Percentiles rank a stretch among this genome's conserved stretches.
Conservation (phyloP, 176 grass and related monocot species). For the Carex scoparia region DNA sequence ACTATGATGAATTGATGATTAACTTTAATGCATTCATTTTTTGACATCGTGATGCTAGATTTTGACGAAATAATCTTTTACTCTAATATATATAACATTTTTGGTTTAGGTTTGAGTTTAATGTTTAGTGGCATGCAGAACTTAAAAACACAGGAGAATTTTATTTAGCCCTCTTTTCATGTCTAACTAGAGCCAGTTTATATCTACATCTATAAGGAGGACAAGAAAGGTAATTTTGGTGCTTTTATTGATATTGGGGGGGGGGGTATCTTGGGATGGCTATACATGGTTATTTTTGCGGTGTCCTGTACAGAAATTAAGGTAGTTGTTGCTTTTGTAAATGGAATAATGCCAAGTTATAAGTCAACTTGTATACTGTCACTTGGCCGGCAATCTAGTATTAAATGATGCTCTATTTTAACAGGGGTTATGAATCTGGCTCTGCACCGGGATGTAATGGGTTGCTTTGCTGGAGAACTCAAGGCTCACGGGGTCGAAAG, state of each 20-base stretch:
- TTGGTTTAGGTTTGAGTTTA: neutral
- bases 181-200: neutral
- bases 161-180: neutral
- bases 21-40: neutral
- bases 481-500: constrained; percentile 38
- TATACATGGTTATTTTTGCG: neutral
- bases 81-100: neutral
- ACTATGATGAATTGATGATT: neutral
- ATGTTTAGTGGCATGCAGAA: neutral
- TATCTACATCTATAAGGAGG: neutral
- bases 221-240: neutral
- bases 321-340: neutral
- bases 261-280: neutral
- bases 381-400: neutral
- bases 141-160: neutral
- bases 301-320: neutral
- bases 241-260: neutral
- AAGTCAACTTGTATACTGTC: neutral
- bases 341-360: neutral
- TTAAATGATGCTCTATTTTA: constrained; percentile 14
- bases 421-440: constrained; percentile 62
- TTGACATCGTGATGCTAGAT: neutral
- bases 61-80: neutral
- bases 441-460: constrained; percentile 44
- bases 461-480: constrained; percentile 60